Evolutionary conservation across 306 rosid species (phyloP), one percentile per base, ranked within the genome.

Genomic region (Pachyrhizus erosus): DNA sequence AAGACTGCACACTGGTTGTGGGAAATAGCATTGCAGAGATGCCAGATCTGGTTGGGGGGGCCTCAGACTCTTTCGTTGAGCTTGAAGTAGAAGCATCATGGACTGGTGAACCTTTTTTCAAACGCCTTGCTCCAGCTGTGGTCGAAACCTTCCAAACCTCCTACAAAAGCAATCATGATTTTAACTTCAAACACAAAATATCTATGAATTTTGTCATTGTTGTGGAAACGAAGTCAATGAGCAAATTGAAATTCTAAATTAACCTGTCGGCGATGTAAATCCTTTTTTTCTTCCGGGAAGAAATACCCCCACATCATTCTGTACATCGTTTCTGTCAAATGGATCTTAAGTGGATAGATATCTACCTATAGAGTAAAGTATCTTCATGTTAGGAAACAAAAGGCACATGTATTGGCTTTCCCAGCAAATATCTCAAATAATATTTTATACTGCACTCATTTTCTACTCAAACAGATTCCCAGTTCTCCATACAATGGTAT

Each of bases 91-190:
- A 76, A 70, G 83, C 87, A 61, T 95, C 98, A 1, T 61, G 87
- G 83, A 12, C 78, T 82, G 88, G 23, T 31, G 91, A 82, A 79
- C 88, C 97, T 83, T 91, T 93, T 90, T 86, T 96, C 52, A 83
- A 90, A 67, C 98, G 99, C 88, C 88, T 91, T 83, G 92, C 87
- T 76, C 93, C 98, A 83, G 97, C 96, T 66, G 97, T 88, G 27
- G 99, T 93, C 62, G 99, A 93, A 84, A 93, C 94, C 89, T 93
- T 93, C 99, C 99, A 96, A 83, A 91, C 97, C 84, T 96, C 99
- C 98, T 96, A 90, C 81, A 82, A 42, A 79, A 77, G 21, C 61
- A 84, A 60, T 46, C 79, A 80, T 60, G n/a, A 82, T 9, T 17
- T 46, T 77, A 57, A 74, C 34, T 65, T 10, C 3, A 21, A 39